Percentiles rank a stretch among this genome's conserved stretches.
These are phyloP conservation scores for Nicotiana tomentosiformis DNA, from an alignment of 257 asterid species.

Conservation along the genomic window DNA sequence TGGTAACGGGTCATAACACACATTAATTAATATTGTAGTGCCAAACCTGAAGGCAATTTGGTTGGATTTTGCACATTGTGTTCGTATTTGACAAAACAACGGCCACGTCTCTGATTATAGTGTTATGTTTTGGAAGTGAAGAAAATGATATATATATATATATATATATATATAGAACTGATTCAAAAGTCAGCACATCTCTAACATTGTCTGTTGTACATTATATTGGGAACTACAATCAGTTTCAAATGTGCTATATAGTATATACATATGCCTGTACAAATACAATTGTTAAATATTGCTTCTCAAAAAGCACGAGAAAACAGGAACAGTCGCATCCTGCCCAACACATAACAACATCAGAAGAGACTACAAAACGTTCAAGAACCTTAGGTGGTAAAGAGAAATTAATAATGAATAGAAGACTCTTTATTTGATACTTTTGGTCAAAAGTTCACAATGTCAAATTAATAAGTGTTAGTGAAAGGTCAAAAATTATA, in stretches of 20 bases:
- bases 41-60: not conserved
- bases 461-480: not conserved
- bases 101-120: not conserved
- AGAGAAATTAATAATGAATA: not conserved
- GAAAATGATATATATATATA: too few species aligned
- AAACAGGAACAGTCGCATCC: not conserved
- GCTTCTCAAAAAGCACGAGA: not conserved
- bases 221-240: too few species aligned
- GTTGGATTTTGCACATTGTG: not conserved
- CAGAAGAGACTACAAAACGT: not conserved
- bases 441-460: not conserved
- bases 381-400: not conserved
- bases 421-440: not conserved
- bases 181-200: too few species aligned
- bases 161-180: too few species aligned
- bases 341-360: too few species aligned
- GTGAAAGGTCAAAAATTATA: not conserved
- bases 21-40: not conserved
- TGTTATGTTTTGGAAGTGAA: too few species aligned
- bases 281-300: not conserved
- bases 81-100: not conserved
- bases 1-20: not conserved
- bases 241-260: too few species aligned
- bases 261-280: not conserved
- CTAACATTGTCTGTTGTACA: too few species aligned